Base-by-base conservation (phyloP, 768 basidiomycete species). In the Neoboletus magnificus region DNA sequence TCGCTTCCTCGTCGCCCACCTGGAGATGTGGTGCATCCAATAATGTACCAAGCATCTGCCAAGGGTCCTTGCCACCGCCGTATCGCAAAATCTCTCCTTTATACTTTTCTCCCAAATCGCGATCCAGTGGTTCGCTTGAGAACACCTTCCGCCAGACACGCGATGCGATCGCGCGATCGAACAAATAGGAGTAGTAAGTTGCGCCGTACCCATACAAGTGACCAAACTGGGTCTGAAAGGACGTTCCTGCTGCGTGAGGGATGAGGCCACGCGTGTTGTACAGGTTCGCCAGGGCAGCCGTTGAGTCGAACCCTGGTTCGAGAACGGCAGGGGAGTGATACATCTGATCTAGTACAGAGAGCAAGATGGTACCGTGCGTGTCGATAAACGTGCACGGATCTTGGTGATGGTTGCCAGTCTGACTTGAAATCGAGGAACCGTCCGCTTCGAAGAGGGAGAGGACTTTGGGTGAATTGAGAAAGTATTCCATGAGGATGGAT, bases 401-500 rank as follows among this genome's bases (percentile, higher is more conserved):
- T 54, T 81, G 79, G 60, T 89, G 85, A 62, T 85, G 82, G 58
- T 86, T 83, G n/a, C 82, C 82, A 0, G 75, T 74, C 58, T 82
- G 81, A 4, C 75, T 76, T 6, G 73, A 47, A 0, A 73, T 63
- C 5, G 78, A 74, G 13, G 78, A 77, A 18, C 75, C 76, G n/a
- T 83, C 74, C 8, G 74, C 64, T 59, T 84, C 80, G 65, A 93
- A 91, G 18, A 96, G 82, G 6, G 88, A 84, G 23, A 98, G 82
- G 29, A 98, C 92, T 15, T 75, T 71, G 0, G 91, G 83, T 0
- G 95, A 96, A 40, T 82, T 87, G 40, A 96, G 82, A 77, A 99
- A 98, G 67, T 94, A 93, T 69, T 99, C 97, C 97, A 98, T 98
- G 22, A 99, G 82, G 64, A 98, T 94, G 11, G 96, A 98, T 0